These are phyloP conservation scores for Oryza punctata DNA, from an alignment of 176 grass and related monocot species.

Conservation along the genomic window DNA sequence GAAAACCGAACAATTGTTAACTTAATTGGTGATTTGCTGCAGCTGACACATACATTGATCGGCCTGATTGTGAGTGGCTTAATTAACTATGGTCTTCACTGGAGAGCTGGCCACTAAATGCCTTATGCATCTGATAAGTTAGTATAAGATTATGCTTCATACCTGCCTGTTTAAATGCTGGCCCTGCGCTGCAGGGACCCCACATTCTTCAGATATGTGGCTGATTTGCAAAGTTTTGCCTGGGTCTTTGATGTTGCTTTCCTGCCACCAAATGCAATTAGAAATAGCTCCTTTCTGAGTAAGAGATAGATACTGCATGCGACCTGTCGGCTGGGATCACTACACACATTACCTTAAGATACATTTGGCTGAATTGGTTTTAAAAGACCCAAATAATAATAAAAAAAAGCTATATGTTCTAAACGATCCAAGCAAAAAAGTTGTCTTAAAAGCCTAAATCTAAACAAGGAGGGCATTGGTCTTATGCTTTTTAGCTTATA, in stretches of 20 bases:
- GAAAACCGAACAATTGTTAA: neutral
- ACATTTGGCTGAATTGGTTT: neutral
- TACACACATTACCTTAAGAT: neutral
- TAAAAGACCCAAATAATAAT: neutral
- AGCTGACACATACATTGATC: neutral
- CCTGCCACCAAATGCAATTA: constrained; percentile 6
- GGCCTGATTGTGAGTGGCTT: neutral
- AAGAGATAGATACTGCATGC: neutral
- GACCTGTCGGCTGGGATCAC: neutral
- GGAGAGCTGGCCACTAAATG: constrained; percentile 11
- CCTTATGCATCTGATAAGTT: neutral
- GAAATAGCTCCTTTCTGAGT: constrained; percentile 2
- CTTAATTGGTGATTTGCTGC: neutral
- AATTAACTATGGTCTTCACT: neutral
- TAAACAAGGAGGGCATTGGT: no score
- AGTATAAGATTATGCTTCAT: constrained; percentile 4
- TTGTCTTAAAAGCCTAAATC: no score
- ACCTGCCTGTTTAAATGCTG: constrained; percentile 26
- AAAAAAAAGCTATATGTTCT: neutral
- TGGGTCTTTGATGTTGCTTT: constrained; percentile 17
- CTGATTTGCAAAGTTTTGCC: neutral
- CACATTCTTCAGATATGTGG: constrained; percentile 22
- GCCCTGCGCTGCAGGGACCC: neutral
- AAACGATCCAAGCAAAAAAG: no score
- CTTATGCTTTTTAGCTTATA: no score